Percentiles rank a stretch among this genome's conserved stretches.
phyloP scores from a whole-genome alignment of 352 stramenopile species.

The Halophytophthora polymorphica region DNA sequence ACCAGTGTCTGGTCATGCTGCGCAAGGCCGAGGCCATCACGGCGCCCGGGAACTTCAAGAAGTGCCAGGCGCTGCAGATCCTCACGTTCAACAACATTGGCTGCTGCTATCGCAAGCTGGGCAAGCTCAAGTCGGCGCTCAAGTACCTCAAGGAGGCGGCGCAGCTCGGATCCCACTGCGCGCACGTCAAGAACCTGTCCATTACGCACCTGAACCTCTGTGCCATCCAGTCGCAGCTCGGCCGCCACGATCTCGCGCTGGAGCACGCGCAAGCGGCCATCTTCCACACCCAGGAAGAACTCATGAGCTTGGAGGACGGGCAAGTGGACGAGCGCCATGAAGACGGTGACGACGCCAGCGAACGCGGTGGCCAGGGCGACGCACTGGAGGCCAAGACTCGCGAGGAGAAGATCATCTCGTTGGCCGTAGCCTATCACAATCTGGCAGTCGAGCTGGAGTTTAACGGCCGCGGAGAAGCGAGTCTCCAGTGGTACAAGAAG shows the following conservation, averaged over 20 bases:
- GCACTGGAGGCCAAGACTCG: constrained; percentile 52
- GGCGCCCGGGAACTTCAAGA: constrained; percentile 58
- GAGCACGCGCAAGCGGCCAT: constrained; percentile 78
- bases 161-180: constrained; percentile 47
- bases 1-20: constrained; percentile 66
- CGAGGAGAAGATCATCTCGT: constrained; percentile 75
- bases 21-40: constrained; percentile 73
- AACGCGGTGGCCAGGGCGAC: constrained; percentile 16
- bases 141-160: constrained; percentile 75
- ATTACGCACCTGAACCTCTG: constrained; percentile 84
- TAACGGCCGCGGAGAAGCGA: constrained; percentile 61
- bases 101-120: constrained; percentile 77
- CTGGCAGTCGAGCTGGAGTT: constrained; percentile 78
- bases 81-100: constrained; percentile 84
- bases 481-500: constrained; percentile 85
- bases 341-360: constrained; percentile 5
- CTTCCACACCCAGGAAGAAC: constrained; percentile 79
- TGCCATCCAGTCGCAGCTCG: constrained; percentile 74
- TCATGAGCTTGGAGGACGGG: constrained; percentile 49
- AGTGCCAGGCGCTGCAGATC: constrained; percentile 68
- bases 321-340: constrained; percentile 4
- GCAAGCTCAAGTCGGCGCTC: constrained; percentile 65
- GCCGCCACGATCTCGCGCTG: constrained; percentile 60
- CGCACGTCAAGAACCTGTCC: constrained; percentile 70
- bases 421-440: constrained; percentile 81